A percentile compares a stretch with the other conserved stretches of the same genome.
Conservation (phyloP, 352 stramenopile species). For the Peronospora destructor region DNA sequence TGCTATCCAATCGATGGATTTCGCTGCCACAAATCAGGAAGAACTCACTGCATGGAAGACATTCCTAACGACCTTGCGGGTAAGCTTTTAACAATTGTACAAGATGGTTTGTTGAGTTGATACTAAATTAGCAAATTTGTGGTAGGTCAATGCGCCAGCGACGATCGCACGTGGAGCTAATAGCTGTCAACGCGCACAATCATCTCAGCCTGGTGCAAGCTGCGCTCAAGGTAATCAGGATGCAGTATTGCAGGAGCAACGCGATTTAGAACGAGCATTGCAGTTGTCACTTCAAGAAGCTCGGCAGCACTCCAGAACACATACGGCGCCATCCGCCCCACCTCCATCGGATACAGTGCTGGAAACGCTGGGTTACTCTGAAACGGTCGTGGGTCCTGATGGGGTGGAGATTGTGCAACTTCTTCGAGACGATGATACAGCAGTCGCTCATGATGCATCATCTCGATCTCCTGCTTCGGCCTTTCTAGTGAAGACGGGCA, state of each 20-base stretch:
- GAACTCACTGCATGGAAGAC: constrained; percentile 67
- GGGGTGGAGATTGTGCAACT: constrained; percentile 79
- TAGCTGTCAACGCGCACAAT: constrained; percentile 1
- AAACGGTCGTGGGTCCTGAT: constrained; percentile 48
- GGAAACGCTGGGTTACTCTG: constrained; percentile 31
- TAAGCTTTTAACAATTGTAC: constrained; percentile 12
- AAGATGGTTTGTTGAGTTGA: not conserved
- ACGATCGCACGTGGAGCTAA: constrained; percentile 25
- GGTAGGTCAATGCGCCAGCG: constrained; percentile 16
- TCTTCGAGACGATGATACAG: constrained; percentile 26
- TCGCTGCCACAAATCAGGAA: constrained; percentile 46
- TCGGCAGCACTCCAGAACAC: constrained; percentile 22
- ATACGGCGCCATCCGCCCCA: constrained; percentile 21
- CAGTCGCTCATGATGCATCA: constrained; percentile 8
- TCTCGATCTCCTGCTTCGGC: constrained; percentile 9
- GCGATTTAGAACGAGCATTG: constrained; percentile 48
- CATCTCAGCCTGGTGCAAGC: constrained; percentile 3
- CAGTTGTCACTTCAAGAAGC: constrained; percentile 54
- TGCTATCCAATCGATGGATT: constrained; percentile 54
- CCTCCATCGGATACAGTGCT: constrained; percentile 33
- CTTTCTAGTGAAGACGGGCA: constrained; percentile 4
- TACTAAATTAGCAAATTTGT: constrained; percentile 4
- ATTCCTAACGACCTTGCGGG: constrained; percentile 53
- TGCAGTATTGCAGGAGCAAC: constrained; percentile 43
- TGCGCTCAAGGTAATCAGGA: constrained; percentile 12